These are phyloP conservation scores for Moniliella sp. DNA, from an alignment of 1,284 basidiomycete genomes.

Conservation along the genomic window DNA sequence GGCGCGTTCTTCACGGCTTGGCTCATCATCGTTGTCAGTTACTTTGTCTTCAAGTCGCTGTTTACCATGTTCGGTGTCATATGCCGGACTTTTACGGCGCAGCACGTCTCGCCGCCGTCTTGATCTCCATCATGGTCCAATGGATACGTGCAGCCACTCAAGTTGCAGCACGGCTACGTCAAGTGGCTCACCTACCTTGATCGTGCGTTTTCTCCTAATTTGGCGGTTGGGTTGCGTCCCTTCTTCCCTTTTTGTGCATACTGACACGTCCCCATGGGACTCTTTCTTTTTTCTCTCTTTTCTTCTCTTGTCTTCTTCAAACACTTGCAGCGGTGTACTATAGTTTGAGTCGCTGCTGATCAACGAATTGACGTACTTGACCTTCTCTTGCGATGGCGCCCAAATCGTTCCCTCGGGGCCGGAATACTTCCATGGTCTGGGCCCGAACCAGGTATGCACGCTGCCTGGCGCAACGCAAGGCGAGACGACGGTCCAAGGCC, in stretches of 20 bases:
- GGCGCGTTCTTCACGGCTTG: slow-evolving; percentile 39
- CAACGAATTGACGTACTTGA: slow-evolving; percentile 7
- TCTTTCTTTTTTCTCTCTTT: too few relatives aligned
- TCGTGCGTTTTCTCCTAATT: background rate
- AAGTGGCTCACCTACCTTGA: background rate
- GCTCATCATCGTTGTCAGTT: slow-evolving; percentile 14
- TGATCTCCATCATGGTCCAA: slow-evolving; percentile 40
- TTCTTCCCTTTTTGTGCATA: background rate
- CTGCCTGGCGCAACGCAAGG: slow-evolving; percentile 7
- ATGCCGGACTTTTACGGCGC: slow-evolving; percentile 38
- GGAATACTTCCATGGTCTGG: background rate
- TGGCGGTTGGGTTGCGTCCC: background rate
- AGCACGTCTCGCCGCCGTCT: slow-evolving; percentile 38
- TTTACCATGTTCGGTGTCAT: slow-evolving; percentile 38
- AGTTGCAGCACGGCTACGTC: slow-evolving; percentile 49
- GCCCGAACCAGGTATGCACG: slow-evolving; percentile 1
- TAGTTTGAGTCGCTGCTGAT: slow-evolving; percentile 1
- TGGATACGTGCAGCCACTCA: slow-evolving; percentile 19
- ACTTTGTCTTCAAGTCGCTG: slow-evolving; percentile 30
- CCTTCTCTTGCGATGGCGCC: slow-evolving; percentile 8
- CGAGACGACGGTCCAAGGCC: slow-evolving; percentile 6
- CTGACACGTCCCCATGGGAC: background rate
- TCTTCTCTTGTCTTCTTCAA: slow-evolving; percentile 13
- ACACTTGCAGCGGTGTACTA: slow-evolving; percentile 1
- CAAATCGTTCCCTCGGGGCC: slow-evolving; percentile 9